These are phyloP conservation scores for Aristolochia californica DNA, from an alignment of 164 flowering plant species.

Conservation along the genomic window DNA sequence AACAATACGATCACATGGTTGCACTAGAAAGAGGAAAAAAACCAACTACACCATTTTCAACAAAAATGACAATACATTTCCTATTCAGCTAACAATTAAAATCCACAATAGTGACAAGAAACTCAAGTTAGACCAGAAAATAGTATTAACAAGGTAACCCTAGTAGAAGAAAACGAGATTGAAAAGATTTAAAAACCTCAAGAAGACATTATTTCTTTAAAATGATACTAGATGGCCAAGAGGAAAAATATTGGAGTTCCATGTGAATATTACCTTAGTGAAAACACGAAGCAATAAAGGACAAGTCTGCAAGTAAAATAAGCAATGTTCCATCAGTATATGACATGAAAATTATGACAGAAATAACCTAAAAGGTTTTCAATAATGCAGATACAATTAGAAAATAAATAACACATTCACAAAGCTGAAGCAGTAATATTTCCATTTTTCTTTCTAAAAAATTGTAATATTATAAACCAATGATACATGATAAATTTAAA, in stretches of 20 bases:
- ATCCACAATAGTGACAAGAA: too few relatives aligned
- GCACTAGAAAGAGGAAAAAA: too few relatives aligned
- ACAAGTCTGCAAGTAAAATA: conserved; percentile 51
- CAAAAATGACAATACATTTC: too few relatives aligned
- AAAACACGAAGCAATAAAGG: conserved; percentile 79
- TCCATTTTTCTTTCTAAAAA: too few relatives aligned
- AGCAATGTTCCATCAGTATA: not conserved
- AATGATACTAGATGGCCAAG: not conserved
- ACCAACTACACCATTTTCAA: too few relatives aligned
- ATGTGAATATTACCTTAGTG: conserved; percentile 46
- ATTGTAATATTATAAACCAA: too few relatives aligned
- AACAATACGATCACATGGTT: too few relatives aligned
- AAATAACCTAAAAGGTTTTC: not conserved
- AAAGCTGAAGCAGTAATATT: not conserved
- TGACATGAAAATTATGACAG: not conserved
- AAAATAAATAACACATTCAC: not conserved
- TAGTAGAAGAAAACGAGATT: not conserved
- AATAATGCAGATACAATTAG: not conserved
- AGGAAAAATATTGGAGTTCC: not conserved
- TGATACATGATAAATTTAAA: too few relatives aligned
- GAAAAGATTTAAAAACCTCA: not conserved
- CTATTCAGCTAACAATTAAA: too few relatives aligned
- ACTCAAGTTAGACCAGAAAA: too few relatives aligned
- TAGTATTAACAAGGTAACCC: too few relatives aligned
- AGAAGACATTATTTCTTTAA: not conserved